These are phyloP conservation scores for Monilinia laxa DNA, from an alignment of 2,329 filamentous ascomycete species.

Conservation along the genomic window DNA sequence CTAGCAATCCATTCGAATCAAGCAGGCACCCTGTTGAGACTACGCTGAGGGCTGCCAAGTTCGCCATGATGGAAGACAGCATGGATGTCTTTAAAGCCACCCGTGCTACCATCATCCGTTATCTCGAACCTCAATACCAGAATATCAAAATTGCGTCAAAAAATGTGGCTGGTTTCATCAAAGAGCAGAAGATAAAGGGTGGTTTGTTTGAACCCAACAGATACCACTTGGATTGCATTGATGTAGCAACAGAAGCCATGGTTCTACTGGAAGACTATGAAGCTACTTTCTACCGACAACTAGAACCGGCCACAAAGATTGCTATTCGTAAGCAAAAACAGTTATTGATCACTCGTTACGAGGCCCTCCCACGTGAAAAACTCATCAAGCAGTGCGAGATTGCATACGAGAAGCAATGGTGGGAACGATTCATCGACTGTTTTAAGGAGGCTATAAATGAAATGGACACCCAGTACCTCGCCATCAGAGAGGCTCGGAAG, in stretches of 20 bases:
- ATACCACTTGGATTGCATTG: accelerated
- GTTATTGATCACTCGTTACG: neutral
- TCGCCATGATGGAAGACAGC: neutral
- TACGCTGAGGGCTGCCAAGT: neutral
- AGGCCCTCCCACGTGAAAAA: neutral
- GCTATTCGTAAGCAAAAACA: neutral
- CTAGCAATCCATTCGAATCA: neutral
- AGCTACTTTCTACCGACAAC: neutral
- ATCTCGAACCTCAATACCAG: neutral
- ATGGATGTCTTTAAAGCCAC: neutral
- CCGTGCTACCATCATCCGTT: neutral
- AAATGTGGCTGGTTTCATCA: neutral
- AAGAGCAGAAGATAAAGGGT: neutral
- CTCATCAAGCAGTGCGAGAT: neutral
- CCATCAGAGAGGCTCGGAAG: neutral
- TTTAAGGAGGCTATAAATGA: neutral
- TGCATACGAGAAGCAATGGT: neutral
- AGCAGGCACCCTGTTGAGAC: neutral
- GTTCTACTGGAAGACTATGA: neutral
- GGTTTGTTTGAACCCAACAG: neutral
- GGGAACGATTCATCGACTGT: neutral
- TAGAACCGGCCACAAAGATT: neutral
- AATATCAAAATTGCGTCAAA: neutral
- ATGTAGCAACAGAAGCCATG: neutral
- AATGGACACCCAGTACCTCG: neutral